Base-by-base conservation (phyloP, 306 rosid species). In the Malus orientalis region DNA sequence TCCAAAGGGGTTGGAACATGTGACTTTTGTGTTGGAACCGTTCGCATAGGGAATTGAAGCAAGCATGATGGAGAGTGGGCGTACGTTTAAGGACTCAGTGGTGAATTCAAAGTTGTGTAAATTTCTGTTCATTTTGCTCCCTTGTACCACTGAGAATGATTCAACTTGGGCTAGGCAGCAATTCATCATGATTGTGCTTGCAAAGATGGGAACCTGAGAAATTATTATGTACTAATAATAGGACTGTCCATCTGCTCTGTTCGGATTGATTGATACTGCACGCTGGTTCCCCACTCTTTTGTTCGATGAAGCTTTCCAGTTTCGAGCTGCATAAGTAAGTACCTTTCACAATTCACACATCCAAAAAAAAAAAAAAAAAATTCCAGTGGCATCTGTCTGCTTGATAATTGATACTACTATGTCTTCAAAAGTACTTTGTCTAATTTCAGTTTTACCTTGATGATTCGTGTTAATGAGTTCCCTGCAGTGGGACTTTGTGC, bases 121-220 rank as follows among this genome's bases (percentile, higher is more conserved):
- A 29, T 40, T 78, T 76, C 79, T 79, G 5, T 83, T 79, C 85
- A 87, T 81, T 70, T 67, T 73, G 70, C 32, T 71, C 16, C 86
- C 89, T 79, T 87, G 84, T 29, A 70, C 69, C 20, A 85, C 84
- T 71, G 87, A 76, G 76, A 78, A 83, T 81, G 86, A 85, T 22
- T 73, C 59, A 1, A 81, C 68, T 67, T 83, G 87, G 32, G 83
- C 87, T 23, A 80, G 16, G 59, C 85, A 78, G 63, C 83, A 82
- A 71, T 76, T 76, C 87, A 83, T 70, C 87, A 76, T 59, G 54
- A 82, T 83, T 73, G 91, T 78, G 74, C 80, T 78, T 44, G 70
- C 74, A 65, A 82, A 82, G 18, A 80, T 81, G 0, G 80, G 77
- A 83, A 78, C 71, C 85, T 83, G 76, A 27, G 12, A 60, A 60